Evolutionary conservation across 2,329 filamentous ascomycete species (phyloP).

Genomic region (Paraphaeosphaeria minitans): DNA sequence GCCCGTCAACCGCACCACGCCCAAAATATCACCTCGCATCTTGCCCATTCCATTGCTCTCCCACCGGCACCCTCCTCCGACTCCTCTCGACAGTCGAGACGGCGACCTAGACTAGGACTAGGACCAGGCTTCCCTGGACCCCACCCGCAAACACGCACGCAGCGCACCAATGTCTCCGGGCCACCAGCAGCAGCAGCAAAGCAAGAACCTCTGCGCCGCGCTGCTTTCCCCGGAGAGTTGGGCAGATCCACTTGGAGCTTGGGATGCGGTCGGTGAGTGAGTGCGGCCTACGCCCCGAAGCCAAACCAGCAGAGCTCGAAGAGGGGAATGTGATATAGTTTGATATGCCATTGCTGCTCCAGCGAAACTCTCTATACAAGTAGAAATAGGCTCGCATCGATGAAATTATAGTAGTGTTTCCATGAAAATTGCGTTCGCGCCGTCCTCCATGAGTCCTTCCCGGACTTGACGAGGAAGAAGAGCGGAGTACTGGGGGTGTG

Average conservation of each 20-base stretch:
- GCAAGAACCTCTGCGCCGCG: slow-evolving; percentile 38
- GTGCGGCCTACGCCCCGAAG: not conserved
- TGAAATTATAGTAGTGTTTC: slow-evolving; percentile 1
- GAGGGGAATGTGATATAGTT: not conserved
- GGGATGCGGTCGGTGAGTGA: slow-evolving; percentile 43
- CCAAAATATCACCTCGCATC: slow-evolving; percentile 7
- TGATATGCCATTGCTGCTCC: not conserved
- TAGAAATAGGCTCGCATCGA: not conserved
- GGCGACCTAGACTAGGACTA: too few species aligned
- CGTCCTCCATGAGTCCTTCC: not conserved
- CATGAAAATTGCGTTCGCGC: not conserved
- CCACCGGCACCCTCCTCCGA: not conserved
- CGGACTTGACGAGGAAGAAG: not conserved
- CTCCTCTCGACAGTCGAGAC: slow-evolving; percentile 1
- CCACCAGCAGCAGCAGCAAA: slow-evolving; percentile 15
- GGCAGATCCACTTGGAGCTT: slow-evolving; percentile 52
- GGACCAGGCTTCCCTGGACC: not conserved
- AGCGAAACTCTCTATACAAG: slow-evolving; percentile 7
- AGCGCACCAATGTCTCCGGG: slow-evolving; percentile 17
- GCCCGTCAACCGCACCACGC: not conserved
- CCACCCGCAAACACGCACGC: not conserved
- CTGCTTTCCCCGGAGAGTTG: slow-evolving; percentile 49
- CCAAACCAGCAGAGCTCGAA: not conserved
- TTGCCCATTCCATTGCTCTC: not conserved
- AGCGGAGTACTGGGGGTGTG: slow-evolving; percentile 11